phyloP scores from a whole-genome alignment of 2,329 filamentous ascomycete genomes.

The Xylaria sp. region DNA sequence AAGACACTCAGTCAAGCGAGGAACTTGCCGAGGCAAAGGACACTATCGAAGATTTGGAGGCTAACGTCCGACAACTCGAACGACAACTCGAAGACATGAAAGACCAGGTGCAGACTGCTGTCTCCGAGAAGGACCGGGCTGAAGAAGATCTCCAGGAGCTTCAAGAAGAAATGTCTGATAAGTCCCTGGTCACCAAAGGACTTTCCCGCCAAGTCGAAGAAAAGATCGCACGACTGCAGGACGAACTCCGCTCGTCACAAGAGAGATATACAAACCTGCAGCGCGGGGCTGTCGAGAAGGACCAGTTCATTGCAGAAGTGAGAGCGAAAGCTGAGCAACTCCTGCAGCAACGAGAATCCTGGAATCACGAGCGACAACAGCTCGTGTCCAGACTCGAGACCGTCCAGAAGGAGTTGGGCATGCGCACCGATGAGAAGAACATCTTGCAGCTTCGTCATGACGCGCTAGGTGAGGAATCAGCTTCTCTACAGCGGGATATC shows the following conservation, averaged over 20 bases:
- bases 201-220: slow-evolving; percentile 76
- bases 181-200: slow-evolving; percentile 75
- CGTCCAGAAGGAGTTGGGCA: slow-evolving; percentile 61
- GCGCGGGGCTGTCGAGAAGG: slow-evolving; percentile 51
- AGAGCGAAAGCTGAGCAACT: slow-evolving; percentile 48
- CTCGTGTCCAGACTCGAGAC: slow-evolving; percentile 56
- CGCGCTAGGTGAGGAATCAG: slow-evolving; percentile 66
- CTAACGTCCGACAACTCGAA: slow-evolving; percentile 55
- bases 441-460: slow-evolving; percentile 71
- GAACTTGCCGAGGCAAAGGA: slow-evolving; percentile 60
- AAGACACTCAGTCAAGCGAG: slow-evolving; percentile 54
- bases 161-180: slow-evolving; percentile 78
- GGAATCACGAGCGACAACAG: slow-evolving; percentile 43
- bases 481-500: slow-evolving; percentile 67
- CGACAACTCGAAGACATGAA: slow-evolving; percentile 58
- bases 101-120: slow-evolving; percentile 56
- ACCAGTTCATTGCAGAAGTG: slow-evolving; percentile 50
- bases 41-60: slow-evolving; percentile 62
- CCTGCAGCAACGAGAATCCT: slow-evolving; percentile 47
- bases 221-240: slow-evolving; percentile 66
- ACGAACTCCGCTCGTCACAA: slow-evolving; percentile 61
- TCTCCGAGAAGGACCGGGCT: slow-evolving; percentile 58
- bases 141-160: slow-evolving; percentile 65
- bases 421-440: slow-evolving; percentile 66
- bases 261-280: slow-evolving; percentile 55